Base-by-base conservation (phyloP, 768 basidiomycete species). In the Favolaschia claudopus region DNA sequence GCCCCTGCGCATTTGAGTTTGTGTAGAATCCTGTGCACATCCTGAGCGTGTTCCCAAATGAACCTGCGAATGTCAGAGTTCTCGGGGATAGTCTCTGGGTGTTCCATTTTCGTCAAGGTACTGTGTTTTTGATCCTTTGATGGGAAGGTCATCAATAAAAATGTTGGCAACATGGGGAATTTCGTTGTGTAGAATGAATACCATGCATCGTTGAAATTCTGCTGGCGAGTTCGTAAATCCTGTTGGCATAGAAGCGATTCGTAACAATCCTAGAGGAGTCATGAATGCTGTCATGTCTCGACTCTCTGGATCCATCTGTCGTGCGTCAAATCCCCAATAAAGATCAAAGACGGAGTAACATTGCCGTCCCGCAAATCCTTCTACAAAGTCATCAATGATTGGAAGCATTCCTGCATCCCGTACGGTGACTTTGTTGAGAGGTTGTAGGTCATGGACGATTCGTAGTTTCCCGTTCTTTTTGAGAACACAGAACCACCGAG, bases 31-130 rank as follows among this genome's bases (percentile, higher is more conserved):
- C 67, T 44, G 33, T 79, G 68, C 14, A 76, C 43, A 45, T 71
- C 64, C 1, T 32, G 7, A 1, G 71, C 67, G 52, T 78, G 72
- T 47, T 79, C 73, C 68, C 72, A 79, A 5, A 81, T 69, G 31
- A 79, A 80, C 0, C 65, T 42, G 7, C 65, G 43, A 31, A 70
- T 70, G 25, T 51, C 63, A 32, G 66, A 49, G 40, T 70, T 69
- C 20, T 66, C 66, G 14, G 34, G 14, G 0, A 69, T 27, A 12
- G 37, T 22, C 32, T 67, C 66, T 1, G 66, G n/a, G 64, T 0
- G 36, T 17, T 0, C 74, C 69, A 15, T 72, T 60, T 3, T 7
- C 2, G 0, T 60, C 32, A 4, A 57, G 67, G 36, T 77, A 75
- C 1, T 44, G 20, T 0, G 71, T 66, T 0, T 31, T 31, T 0